Conservation (phyloP, 768 basidiomycete genomes). For the Dentipellis sp. region DNA sequence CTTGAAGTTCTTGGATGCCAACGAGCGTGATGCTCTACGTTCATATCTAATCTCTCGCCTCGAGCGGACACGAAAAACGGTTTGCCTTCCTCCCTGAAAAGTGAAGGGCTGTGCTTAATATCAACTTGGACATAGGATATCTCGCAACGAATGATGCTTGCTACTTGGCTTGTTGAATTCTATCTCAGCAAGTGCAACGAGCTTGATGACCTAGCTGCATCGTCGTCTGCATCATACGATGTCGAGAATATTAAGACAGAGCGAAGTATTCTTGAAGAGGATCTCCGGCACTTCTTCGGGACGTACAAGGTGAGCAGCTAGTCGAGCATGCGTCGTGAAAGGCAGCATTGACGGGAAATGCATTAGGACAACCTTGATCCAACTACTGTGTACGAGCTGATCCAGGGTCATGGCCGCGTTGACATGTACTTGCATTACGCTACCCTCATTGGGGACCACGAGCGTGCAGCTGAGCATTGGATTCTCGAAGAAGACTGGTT, state of each 20-base stretch:
- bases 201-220: conserved; percentile 87
- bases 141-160: conserved; percentile 94
- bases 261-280: conserved; percentile 79
- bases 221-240: conserved; percentile 73
- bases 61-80: conserved; percentile 76
- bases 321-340: too few species aligned
- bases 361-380: conserved; percentile 76
- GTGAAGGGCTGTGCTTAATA: neutral
- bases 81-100: conserved; percentile 25
- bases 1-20: conserved; percentile 81
- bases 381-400: conserved; percentile 84
- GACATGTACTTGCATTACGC: conserved; percentile 93
- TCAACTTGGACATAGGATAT: conserved; percentile 47
- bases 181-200: conserved; percentile 96
- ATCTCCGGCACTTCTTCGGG: conserved; percentile 85
- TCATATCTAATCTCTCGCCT: conserved; percentile 84
- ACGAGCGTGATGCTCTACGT: conserved; percentile 83
- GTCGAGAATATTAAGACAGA: conserved; percentile 80
- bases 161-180: conserved; percentile 97
- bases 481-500: conserved; percentile 87
- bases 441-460: conserved; percentile 67
- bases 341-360: neutral
- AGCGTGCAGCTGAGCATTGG: conserved; percentile 86
- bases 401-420: conserved; percentile 85
- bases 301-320: conserved; percentile 71